Base-by-base conservation (phyloP, 192 early-diverging fungal species). In the Entophlyctis helioformis region DNA sequence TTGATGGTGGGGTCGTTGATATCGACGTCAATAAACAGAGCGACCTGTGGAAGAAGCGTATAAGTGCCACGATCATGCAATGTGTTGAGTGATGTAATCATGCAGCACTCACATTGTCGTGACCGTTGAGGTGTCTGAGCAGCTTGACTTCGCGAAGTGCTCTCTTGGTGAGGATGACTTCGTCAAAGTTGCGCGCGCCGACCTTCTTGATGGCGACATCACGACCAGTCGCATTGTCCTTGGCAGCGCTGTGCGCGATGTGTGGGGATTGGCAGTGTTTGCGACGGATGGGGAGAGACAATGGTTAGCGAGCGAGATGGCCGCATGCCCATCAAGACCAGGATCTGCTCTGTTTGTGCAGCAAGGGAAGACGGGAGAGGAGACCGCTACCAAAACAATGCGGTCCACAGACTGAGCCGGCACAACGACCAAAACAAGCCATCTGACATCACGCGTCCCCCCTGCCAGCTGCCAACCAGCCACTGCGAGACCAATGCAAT, bases 21-120 rank as follows among this genome's bases (percentile, higher is more conserved):
- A 50, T 94, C 86, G 50, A 91, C 88, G 54, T 93, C 93, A 34
- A 97, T 63, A 48, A 92, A 84, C 33, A 81, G 79, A 26, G 91
- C 88, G 50, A 97, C 84, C 91, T 94, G 18, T 32, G 26, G n/a
- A 18, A 40, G 18, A 11, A 44, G 13, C 16, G 29, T 4, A 31
- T 4, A 4, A 31, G 11, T 31, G 29, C 4, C 29, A 11, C 29
- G 29, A 31, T 31, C 6, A 31, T 4, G 29, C 29, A 4, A 31
- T 31, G 29, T n/a, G n/a, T n/a, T n/a, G 29, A 31, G 29, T 8
- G 11, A 31, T 31, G 29, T 8, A 31, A 31, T 31, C 11, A 11
- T 31, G 29, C 6, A 11, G 11, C 31, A 54, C 51, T n/a, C 38
- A 84, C 82, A 56, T 86, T 84, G 46, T 84, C 79, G 50, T 82